Evolutionary conservation across 441 rosid genomes (phyloP), one percentile per base, ranked within the genome.

Genomic region (Aleurites moluccanus): DNA sequence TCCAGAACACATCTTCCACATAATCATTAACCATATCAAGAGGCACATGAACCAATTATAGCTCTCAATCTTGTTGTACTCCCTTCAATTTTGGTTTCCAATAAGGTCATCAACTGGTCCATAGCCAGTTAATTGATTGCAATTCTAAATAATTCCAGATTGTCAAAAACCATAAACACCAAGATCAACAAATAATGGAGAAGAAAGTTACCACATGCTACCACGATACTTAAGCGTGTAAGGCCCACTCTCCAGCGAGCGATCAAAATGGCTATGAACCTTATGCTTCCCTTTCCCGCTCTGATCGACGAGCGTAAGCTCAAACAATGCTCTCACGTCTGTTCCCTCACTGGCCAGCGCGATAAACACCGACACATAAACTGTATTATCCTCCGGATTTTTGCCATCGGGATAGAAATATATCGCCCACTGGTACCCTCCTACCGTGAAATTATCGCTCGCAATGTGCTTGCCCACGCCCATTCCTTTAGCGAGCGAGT

Each of bases 391-490:
- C 78, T 94, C 98, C 0, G 94, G 94, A 65, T 94, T 92, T 82
- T 92, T 94, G 6, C 98, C 97, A 64, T 94, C 98, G 0, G 98
- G 98, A 57, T 94, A 94, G 80, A 94, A 92, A 78, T 94, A 94
- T 73, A 94, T 92, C 20, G 97, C 98, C 98, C 98, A 94, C 71
- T 94, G 97, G 67, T 87, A 91, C 0, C 95, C 97, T 1, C 97
- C 97, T 42, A 94, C 94, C 60, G 88, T 79, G 86, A 94, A 92
- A 68, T 86, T 91, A 40, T 94, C 97, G 88, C 97, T 91, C 42
- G 98, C 97, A 80, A 94, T 92, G 91, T 94, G 97, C 77, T 92
- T 91, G 20, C 98, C 98, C 33, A 92, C 85, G 57, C 98, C 98
- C 83, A 94, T 92, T 67, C 98, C 98, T 79, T 94, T 94, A 15